Evolutionary conservation across 768 basidiomycete genomes (phyloP), one percentile per base, ranked within the genome.

Genomic region (Gloeostereum incarnatum): DNA sequence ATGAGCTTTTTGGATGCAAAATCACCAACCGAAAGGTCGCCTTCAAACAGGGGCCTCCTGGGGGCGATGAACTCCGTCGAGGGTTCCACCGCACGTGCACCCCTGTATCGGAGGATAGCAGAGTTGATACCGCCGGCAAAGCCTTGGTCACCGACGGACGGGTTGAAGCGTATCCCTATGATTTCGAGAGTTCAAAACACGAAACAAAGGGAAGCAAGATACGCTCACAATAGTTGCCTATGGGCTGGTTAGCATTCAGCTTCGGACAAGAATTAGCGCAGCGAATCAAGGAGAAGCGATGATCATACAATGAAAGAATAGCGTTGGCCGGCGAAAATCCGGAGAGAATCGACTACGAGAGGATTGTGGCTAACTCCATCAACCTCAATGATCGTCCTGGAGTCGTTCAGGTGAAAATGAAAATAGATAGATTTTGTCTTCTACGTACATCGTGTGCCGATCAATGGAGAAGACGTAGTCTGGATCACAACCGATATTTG

Each of bases 21-120:
- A 14, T 29, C 26, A 29, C 14, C 8, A 29, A 14, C 8, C 26
- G 26, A 29, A 29, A 8, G 14, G 16, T 34, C 19, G 21, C 33
- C 14, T 11, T 19, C 10, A 50, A 34, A 13, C 44, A 27, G 20
- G 35, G 29, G 25, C 48, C 47, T 6, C 27, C 21, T 44, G 7
- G 10, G 25, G 23, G 45, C 20, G 41, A 33, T 25, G 41, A 24
- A 27, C 17, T 36, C 2, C 34, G 62, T 64, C 1, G 56, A 59
- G 4, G 75, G 75, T 23, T 77, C 73, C 7, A 45, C 42, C n/a
- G 33, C 39, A 0, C 55, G 44, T 6, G 75, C 75, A n/a, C 66
- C 68, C 1, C 22, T 47, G 40, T 78, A 78, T 36, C 70, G 62
- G 25, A 78, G 49, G 39, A 78, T 73, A 3, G 73, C 75, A 32